Evolutionary conservation across 441 rosid species (phyloP).

Genomic region (Populus hybrid): DNA sequence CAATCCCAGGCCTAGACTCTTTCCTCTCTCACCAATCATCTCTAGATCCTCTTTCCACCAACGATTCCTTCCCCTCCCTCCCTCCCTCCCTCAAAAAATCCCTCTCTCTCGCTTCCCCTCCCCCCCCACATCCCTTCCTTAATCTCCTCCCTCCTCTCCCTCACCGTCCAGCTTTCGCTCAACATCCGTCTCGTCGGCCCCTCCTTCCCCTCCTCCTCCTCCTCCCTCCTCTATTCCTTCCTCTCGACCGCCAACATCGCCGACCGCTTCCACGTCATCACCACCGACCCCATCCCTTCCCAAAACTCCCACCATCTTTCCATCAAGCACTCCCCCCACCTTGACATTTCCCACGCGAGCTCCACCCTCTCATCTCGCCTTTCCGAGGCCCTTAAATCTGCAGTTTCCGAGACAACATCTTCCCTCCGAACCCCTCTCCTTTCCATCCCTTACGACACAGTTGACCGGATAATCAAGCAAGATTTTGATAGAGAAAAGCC

Average conservation of each 20-base stretch:
- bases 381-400: slow-evolving; percentile 42
- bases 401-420: slow-evolving; percentile 39
- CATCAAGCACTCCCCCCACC: slow-evolving; percentile 65
- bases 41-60: slow-evolving; percentile 25
- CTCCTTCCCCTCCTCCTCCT: slow-evolving; percentile 54
- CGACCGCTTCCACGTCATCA: slow-evolving; percentile 61
- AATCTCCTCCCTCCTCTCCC: slow-evolving; percentile 53
- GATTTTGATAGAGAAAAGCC: slow-evolving; percentile 71
- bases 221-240: slow-evolving; percentile 42
- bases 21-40: slow-evolving; percentile 64
- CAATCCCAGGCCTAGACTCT: slow-evolving; percentile 71
- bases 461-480: slow-evolving; percentile 56
- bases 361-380: slow-evolving; percentile 58
- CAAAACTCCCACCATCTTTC: slow-evolving; percentile 50
- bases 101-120: slow-evolving; percentile 36
- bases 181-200: slow-evolving; percentile 77
- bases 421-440: slow-evolving; percentile 63
- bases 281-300: slow-evolving; percentile 24
- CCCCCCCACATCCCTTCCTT: slow-evolving; percentile 31
- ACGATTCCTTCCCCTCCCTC: slow-evolving; percentile 52
- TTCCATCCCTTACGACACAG: slow-evolving; percentile 44
- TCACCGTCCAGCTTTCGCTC: slow-evolving; percentile 60
- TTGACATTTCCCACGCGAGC: slow-evolving; percentile 58
- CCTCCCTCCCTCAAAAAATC: slow-evolving; percentile 56
- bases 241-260: slow-evolving; percentile 50